These are phyloP conservation scores for Dendrobium huoshanense DNA, from an alignment of 106 monocot genomes.

Conservation along the genomic window DNA sequence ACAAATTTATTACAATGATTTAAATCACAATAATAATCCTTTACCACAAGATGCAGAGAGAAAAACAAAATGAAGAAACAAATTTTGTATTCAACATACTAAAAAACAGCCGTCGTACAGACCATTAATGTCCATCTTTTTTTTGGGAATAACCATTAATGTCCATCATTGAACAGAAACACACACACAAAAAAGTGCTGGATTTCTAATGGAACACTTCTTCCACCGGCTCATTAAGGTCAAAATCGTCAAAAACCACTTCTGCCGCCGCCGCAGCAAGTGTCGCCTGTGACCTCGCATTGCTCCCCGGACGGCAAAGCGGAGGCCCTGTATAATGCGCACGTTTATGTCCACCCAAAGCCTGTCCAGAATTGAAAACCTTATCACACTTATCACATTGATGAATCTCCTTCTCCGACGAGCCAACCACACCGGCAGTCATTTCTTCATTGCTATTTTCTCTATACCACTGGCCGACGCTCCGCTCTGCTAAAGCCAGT, in stretches of 20 bases:
- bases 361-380: neutral
- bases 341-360: neutral
- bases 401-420: neutral
- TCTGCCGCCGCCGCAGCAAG: neutral
- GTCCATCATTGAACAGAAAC: too few relatives aligned
- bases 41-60: too few relatives aligned
- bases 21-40: too few relatives aligned
- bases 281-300: neutral
- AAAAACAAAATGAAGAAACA: too few relatives aligned
- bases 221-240: neutral
- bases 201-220: neutral
- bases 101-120: too few relatives aligned
- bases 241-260: neutral
- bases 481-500: too few relatives aligned
- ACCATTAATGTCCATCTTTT: too few relatives aligned
- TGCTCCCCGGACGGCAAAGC: neutral
- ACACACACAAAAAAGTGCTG: too few relatives aligned
- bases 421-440: neutral
- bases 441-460: neutral
- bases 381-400: neutral
- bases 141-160: too few relatives aligned
- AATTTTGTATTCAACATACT: too few relatives aligned
- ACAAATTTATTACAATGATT: too few relatives aligned
- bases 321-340: neutral
- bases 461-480: neutral